These are phyloP conservation scores for Ilex asprella DNA, from an alignment of 257 asterid species.

Conservation along the genomic window DNA sequence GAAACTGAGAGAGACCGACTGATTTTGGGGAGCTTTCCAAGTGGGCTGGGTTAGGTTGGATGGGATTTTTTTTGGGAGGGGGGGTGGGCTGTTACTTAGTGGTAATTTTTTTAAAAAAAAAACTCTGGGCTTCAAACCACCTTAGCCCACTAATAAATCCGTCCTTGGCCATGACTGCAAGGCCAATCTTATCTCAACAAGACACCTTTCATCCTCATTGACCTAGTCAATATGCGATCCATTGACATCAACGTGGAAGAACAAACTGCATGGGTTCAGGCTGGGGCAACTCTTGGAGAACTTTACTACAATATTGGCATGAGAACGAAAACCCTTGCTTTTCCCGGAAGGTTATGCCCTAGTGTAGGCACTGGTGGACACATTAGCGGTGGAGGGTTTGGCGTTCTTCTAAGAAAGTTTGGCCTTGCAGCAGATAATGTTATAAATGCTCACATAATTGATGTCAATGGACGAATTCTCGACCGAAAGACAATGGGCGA, in stretches of 20 bases:
- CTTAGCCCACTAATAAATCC: too few species aligned
- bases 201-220: neutral
- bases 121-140: too few species aligned
- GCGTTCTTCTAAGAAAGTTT: neutral
- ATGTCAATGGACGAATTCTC: neutral
- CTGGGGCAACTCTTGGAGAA: neutral
- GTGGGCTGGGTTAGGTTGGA: too few species aligned
- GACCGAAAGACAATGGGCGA: neutral
- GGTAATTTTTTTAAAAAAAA: too few species aligned
- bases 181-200: neutral
- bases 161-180: too few species aligned
- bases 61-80: too few species aligned
- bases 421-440: neutral
- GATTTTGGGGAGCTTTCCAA: too few species aligned
- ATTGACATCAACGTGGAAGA: neutral
- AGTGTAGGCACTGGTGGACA: neutral
- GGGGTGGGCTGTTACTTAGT: too few species aligned
- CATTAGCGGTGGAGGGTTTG: neutral
- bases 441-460: neutral
- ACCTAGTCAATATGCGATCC: neutral
- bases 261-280: neutral
- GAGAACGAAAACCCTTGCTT: neutral
- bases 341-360: neutral
- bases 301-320: neutral
- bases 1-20: too few species aligned